These are phyloP conservation scores for Cinnamomum micranthum DNA, from an alignment of 164 flowering plant genomes.

Conservation along the genomic window DNA sequence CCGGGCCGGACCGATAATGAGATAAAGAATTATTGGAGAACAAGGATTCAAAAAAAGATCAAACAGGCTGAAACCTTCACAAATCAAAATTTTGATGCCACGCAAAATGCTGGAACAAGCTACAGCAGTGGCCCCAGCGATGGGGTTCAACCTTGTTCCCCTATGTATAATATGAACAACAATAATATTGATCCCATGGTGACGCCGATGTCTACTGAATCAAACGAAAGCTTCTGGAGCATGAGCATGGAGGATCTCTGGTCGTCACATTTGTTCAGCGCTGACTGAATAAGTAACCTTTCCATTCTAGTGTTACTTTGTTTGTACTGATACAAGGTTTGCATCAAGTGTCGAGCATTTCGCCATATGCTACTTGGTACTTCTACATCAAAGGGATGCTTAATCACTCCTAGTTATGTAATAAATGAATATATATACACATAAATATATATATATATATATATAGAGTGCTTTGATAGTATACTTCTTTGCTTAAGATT, in stretches of 20 bases:
- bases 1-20: constrained; percentile 91
- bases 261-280: not conserved
- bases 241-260: constrained; percentile 12
- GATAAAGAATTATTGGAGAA: constrained; percentile 76
- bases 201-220: not conserved
- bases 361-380: not conserved
- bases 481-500: too few species aligned
- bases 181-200: not conserved
- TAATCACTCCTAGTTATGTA: not conserved
- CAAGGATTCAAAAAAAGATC: constrained; percentile 12
- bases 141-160: not conserved
- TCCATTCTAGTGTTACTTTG: not conserved
- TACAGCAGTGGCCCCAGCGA: not conserved
- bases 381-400: not conserved
- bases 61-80: constrained; percentile 7
- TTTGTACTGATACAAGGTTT: not conserved
- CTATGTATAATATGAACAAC: not conserved
- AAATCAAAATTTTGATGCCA: not conserved
- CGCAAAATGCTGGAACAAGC: not conserved
- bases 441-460: too few species aligned
- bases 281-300: not conserved
- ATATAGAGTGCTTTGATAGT: not conserved
- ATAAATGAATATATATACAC: not conserved
- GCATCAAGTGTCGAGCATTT: not conserved
- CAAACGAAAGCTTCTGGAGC: constrained; percentile 8